Evolutionary conservation across 176 grass and related monocot species (phyloP).

Genomic region (Oryza rufipogon): DNA sequence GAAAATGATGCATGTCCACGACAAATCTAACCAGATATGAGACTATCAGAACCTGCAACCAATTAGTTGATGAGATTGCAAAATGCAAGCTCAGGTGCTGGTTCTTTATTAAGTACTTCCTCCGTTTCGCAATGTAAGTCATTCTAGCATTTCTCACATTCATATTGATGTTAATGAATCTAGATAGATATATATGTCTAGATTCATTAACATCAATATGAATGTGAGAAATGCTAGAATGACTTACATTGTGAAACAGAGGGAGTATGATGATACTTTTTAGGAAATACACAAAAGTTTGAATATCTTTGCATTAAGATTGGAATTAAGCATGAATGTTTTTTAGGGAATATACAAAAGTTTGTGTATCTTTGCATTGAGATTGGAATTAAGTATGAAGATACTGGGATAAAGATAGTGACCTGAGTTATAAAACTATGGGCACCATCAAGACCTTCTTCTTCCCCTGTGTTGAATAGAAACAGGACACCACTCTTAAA

Average conservation of each 20-base stretch:
- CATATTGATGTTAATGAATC: too few relatives aligned
- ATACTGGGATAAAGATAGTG: conserved; percentile 28
- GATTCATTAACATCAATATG: too few relatives aligned
- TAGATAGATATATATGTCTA: too few relatives aligned
- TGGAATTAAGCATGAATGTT: not conserved
- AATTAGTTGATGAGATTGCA: not conserved
- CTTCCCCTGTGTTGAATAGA: conserved; percentile 98
- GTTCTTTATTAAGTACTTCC: not conserved
- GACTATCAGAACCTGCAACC: not conserved
- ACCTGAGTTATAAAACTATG: conserved; percentile 99
- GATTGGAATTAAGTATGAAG: conserved; percentile 4
- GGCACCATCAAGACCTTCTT: conserved; percentile 94
- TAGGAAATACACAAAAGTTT: not conserved
- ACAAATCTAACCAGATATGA: not conserved
- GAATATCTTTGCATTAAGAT: not conserved
- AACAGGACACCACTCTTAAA: conserved; percentile 87
- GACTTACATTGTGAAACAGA: too few relatives aligned
- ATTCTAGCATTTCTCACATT: too few relatives aligned
- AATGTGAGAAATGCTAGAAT: too few relatives aligned
- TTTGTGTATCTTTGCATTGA: not conserved
- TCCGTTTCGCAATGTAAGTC: too few relatives aligned
- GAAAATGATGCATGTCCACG: not conserved
- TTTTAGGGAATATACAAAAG: too few relatives aligned
- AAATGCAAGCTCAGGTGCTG: conserved; percentile 15
- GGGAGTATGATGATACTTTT: not conserved